Conservation (phyloP, 2,329 filamentous ascomycete genomes). For the Ophidiomyces ophidiicola region DNA sequence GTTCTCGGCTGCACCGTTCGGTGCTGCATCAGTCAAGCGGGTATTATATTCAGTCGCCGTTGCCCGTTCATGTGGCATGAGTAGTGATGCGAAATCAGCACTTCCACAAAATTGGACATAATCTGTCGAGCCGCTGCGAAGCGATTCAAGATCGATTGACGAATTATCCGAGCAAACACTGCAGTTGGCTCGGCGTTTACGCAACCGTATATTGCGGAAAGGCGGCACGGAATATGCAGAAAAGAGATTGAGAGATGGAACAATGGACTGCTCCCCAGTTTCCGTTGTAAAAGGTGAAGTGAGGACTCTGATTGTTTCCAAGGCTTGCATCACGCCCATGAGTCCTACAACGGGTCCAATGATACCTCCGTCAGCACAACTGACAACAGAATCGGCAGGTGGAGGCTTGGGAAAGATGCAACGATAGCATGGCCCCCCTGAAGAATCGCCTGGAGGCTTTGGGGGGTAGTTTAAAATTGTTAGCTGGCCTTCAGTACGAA, state of each 20-base stretch:
- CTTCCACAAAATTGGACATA: conserved; percentile 80
- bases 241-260: conserved; percentile 32
- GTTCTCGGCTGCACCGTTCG: background rate
- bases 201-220: conserved; percentile 67
- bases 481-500: conserved; percentile 80
- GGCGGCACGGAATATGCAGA: conserved; percentile 32
- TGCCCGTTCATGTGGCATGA: conserved; percentile 55
- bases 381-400: conserved; percentile 66
- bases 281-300: conserved; percentile 27
- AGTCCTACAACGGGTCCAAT: conserved; percentile 81
- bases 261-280: conserved; percentile 16
- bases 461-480: conserved; percentile 78
- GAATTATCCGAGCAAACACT: conserved; percentile 59
- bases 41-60: conserved; percentile 48
- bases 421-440: conserved; percentile 76
- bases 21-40: background rate
- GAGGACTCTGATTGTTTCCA: conserved; percentile 80
- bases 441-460: conserved; percentile 41
- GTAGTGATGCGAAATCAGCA: conserved; percentile 41
- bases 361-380: conserved; percentile 86
- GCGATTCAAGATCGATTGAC: conserved; percentile 49
- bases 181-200: conserved; percentile 56
- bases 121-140: conserved; percentile 57
- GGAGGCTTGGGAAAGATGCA: conserved; percentile 86
- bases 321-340: conserved; percentile 85